phyloP scores from a whole-genome alignment of 805 yeast species.

The Saccharomycopsis olivae region DNA sequence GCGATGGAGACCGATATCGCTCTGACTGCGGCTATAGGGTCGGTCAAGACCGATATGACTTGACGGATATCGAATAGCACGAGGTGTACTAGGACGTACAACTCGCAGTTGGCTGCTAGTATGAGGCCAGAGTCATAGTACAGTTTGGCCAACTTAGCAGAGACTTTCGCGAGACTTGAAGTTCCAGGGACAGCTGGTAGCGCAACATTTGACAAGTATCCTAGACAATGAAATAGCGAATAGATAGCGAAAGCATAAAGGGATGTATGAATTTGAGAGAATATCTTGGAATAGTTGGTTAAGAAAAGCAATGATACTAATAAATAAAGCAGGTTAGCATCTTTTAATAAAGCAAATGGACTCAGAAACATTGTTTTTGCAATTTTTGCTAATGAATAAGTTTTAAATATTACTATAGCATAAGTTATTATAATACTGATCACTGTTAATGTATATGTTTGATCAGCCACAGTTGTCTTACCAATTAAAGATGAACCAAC shows the following conservation, averaged over 20 bases:
- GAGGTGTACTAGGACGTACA: constrained; percentile 30
- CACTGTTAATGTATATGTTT: constrained; percentile 20
- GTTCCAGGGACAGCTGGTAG: constrained; percentile 11
- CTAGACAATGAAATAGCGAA: constrained; percentile 54
- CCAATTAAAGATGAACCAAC: no score
- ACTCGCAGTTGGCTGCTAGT: constrained; percentile 37
- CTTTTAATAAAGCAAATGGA: constrained; percentile 26
- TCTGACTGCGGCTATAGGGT: constrained; percentile 24
- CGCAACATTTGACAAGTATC: constrained; percentile 41
- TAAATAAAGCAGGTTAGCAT: constrained; percentile 52
- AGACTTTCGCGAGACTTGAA: no score
- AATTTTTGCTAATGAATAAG: constrained; percentile 26
- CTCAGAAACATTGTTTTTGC: constrained; percentile 23
- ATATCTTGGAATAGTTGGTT: constrained; percentile 34
- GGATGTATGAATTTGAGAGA: constrained; percentile 34
- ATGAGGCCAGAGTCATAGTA: constrained; percentile 34
- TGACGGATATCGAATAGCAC: constrained; percentile 33
- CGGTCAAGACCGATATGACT: constrained; percentile 25
- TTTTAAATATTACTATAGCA: constrained; percentile 45
- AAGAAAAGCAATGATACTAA: constrained; percentile 30
- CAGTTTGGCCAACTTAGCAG: constrained; percentile 18
- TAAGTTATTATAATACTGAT: constrained; percentile 47
- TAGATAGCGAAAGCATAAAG: constrained; percentile 52
- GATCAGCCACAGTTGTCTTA: no score
- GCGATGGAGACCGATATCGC: constrained; percentile 31